A percentile compares a stretch with the other conserved stretches of the same genome.
Evolutionary conservation across 495 filamentous ascomycete genomes (phyloP).

Genomic region (Wilcoxina mikolae): DNA sequence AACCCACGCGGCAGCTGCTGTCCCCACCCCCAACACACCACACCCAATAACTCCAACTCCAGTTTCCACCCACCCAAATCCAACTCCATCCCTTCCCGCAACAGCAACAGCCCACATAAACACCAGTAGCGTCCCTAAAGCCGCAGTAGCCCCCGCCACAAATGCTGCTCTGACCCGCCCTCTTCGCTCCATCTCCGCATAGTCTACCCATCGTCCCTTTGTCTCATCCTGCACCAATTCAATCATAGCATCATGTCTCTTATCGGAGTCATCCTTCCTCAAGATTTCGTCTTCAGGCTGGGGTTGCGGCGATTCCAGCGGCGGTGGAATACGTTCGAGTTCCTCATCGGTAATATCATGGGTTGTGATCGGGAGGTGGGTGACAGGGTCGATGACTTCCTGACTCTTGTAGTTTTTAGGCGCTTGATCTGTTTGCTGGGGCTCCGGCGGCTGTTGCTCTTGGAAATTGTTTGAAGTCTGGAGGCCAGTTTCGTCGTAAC

Average conservation of each 20-base stretch:
- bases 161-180: neutral
- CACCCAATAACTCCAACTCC: slow-evolving; percentile 1
- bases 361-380: slow-evolving; percentile 48
- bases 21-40: neutral
- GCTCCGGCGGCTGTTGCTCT: neutral
- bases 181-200: neutral
- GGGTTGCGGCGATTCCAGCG: slow-evolving; percentile 33
- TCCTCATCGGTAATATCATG: slow-evolving; percentile 50
- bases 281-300: slow-evolving; percentile 28
- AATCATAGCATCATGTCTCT: slow-evolving; percentile 37
- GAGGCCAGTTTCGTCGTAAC: neutral
- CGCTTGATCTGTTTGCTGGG: slow-evolving; percentile 35
- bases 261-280: slow-evolving; percentile 38
- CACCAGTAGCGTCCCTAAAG: neutral
- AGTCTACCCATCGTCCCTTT: slow-evolving; percentile 3
- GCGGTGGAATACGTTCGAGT: slow-evolving; percentile 38
- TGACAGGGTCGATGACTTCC: slow-evolving; percentile 57
- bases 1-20: neutral
- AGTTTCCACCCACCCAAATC: neutral
- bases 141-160: neutral
- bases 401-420: slow-evolving; percentile 31
- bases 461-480: neutral
- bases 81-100: neutral
- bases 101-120: neutral
- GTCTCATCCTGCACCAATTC: slow-evolving; percentile 34